These are phyloP conservation scores for Nakazawaea wickerhamii DNA, from an alignment of 805 yeast genomes.

Conservation along the genomic window DNA sequence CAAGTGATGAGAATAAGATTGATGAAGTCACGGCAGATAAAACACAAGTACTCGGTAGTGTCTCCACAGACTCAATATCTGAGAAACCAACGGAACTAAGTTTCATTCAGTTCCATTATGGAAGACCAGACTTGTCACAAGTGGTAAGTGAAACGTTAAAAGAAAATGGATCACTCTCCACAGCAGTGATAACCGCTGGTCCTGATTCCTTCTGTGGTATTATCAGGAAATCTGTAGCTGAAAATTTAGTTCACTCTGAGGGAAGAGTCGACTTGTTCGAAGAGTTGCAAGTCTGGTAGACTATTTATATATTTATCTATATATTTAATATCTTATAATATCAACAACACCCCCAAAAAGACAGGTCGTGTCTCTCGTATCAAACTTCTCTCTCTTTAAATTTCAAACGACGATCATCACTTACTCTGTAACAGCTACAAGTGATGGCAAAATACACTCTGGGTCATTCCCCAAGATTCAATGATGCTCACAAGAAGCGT, in stretches of 20 bases:
- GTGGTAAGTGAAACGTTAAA: constrained; percentile 33
- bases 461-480: not conserved
- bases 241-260: constrained; percentile 30
- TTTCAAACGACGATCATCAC: not conserved
- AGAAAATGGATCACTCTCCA: constrained; percentile 32
- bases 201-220: constrained; percentile 51
- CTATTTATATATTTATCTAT: not conserved
- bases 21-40: constrained; percentile 7
- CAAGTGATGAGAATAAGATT: constrained; percentile 1
- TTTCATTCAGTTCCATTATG: constrained; percentile 32
- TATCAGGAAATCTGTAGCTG: constrained; percentile 42
- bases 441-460: not conserved
- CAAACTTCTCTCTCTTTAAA: too few species aligned
- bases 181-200: constrained; percentile 60
- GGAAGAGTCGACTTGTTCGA: constrained; percentile 66
- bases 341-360: not conserved
- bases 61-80: too few species aligned
- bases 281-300: constrained; percentile 68
- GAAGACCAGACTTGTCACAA: constrained; percentile 41
- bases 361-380: not conserved
- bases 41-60: too few species aligned
- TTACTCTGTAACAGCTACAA: not conserved
- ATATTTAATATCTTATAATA: not conserved
- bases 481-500: not conserved
- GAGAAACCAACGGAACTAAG: too few species aligned